Base-by-base conservation (phyloP, 495 filamentous ascomycete species). In the Podospora pseudoanserina region DNA sequence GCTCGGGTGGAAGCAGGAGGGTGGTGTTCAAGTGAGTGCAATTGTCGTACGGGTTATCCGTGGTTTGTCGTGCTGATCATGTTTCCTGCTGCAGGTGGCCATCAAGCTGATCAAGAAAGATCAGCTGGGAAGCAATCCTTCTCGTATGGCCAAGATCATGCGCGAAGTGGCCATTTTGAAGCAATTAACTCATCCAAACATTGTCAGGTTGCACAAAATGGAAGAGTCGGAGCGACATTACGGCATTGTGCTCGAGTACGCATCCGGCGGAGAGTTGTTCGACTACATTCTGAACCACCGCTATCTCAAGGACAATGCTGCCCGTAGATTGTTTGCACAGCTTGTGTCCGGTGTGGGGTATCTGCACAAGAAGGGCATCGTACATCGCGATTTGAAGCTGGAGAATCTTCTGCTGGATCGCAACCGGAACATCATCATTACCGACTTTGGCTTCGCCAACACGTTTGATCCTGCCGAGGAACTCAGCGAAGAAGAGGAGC, bases 361-460 rank as follows among this genome's bases (percentile, higher is more conserved):
- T 80, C 83, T 99, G 67, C 95, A 99, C 79, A 98, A 97, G 79
- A 99, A 98, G 78, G 95, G 95, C 56, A 99, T 99, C 75, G 94
- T 99, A 26, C 95, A 99, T 74, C 90, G 95, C 73, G 95, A 99
- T 80, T 83, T 99, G 64, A 99, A 99, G 79, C 83, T 99, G 68
- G 95, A 99, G 79, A 99, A 99, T 77, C 78, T 99, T 74, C 83
- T 99, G 20, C 87, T 99, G 61, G 95, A 99, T 79, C 87, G 95
- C 20, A 97, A 99, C 73, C 88, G 92, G 58, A 99, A 99, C 79
- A 97, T 99, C 76, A 98, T 99, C 81, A 98, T 99, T 77, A 98
- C 95, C 0, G 95, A 99, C 79, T 99, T 99, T 77, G 95, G 95
- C 4, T 99, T 99, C 79, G 95, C 95, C 60, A 99, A 99, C 77